Conservation (phyloP, 805 yeast genomes). For the Candida endomychidarum region DNA sequence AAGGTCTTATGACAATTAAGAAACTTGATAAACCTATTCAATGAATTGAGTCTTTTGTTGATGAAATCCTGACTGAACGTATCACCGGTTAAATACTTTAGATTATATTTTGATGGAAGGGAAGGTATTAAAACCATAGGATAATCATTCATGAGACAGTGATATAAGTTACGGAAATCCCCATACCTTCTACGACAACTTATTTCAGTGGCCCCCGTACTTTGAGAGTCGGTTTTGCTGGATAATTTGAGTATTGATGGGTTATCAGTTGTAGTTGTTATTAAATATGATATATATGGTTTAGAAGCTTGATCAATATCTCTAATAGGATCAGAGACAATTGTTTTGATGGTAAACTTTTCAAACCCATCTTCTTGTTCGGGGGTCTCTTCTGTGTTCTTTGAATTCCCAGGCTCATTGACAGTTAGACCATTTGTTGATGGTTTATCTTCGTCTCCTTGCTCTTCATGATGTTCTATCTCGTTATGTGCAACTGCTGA, state of each 20-base stretch:
- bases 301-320: slow-evolving; percentile 70
- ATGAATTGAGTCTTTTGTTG: slow-evolving; percentile 73
- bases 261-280: slow-evolving; percentile 62
- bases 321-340: slow-evolving; percentile 62
- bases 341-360: slow-evolving; percentile 20
- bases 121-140: slow-evolving; percentile 92
- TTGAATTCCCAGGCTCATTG: neutral
- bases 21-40: slow-evolving; percentile 72
- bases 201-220: slow-evolving; percentile 25
- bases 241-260: slow-evolving; percentile 49
- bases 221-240: slow-evolving; percentile 9
- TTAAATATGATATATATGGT: slow-evolving; percentile 70
- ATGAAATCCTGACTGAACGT: slow-evolving; percentile 86
- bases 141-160: slow-evolving; percentile 69
- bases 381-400: neutral
- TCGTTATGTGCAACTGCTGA: too few relatives aligned
- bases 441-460: slow-evolving; percentile 1
- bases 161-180: slow-evolving; percentile 78
- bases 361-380: slow-evolving; percentile 14
- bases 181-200: slow-evolving; percentile 78
- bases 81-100: slow-evolving; percentile 93
- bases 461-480: neutral
- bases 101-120: slow-evolving; percentile 85
- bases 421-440: neutral
- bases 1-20: slow-evolving; percentile 73